A percentile compares a stretch with the other conserved stretches of the same genome.
These are phyloP conservation scores for Plasmodium malariae DNA, from an alignment of 169 alveolate species.

Conservation along the genomic window DNA sequence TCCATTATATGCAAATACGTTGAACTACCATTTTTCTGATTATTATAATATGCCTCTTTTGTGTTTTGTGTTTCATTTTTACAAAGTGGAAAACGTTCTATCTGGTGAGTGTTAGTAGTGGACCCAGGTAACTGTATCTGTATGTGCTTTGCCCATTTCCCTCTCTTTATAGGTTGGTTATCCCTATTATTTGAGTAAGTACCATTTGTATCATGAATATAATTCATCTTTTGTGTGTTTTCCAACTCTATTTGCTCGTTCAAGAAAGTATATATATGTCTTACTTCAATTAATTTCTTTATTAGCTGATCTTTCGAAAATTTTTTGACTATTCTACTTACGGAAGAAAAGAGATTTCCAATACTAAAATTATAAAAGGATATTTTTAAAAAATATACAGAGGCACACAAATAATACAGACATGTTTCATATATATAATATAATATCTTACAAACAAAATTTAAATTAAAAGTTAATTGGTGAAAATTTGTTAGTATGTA, in stretches of 20 bases:
- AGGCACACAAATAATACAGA: constrained; percentile 42
- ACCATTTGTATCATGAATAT: too few species aligned
- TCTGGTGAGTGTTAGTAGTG: too few species aligned
- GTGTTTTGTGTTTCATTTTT: too few species aligned
- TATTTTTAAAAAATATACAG: constrained; percentile 17
- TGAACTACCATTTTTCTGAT: too few species aligned
- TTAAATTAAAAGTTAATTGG: constrained; percentile 13
- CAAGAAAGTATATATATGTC: constrained; percentile 5
- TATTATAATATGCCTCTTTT: too few species aligned
- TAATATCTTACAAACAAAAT: constrained; percentile 36
- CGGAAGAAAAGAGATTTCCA: constrained; percentile 18
- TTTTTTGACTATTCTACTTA: constrained; percentile 10
- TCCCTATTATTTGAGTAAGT: too few species aligned
- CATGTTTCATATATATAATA: constrained; percentile 50
- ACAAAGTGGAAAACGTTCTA: too few species aligned
- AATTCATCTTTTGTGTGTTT: too few species aligned
- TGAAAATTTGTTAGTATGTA: constrained; percentile 22
- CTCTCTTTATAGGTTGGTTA: too few species aligned
- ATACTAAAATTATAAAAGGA: constrained; percentile 21
- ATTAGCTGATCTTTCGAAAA: neutral
- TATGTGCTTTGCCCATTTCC: too few species aligned
- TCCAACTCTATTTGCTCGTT: neutral
- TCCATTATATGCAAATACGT: too few species aligned
- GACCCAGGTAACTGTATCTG: too few species aligned
- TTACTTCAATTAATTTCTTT: constrained; percentile 16